phyloP scores from a whole-genome alignment of 352 stramenopile species.

The Phytophthora citricola region DNA sequence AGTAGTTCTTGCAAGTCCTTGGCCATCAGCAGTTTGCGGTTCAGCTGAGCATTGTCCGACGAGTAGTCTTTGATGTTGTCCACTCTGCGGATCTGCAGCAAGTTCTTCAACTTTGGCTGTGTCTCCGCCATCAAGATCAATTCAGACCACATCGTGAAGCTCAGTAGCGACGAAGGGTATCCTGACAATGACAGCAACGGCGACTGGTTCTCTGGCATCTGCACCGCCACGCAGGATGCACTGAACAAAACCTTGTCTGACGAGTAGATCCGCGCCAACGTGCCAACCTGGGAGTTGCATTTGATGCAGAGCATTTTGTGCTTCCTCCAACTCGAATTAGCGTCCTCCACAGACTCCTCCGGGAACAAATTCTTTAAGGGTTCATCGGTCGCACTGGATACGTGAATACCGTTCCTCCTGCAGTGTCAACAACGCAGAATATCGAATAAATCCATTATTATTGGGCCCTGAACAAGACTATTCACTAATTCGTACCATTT shows the following conservation, averaged over 20 bases:
- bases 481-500: constrained; percentile 53
- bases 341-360: constrained; percentile 44
- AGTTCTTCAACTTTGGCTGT: constrained; percentile 69
- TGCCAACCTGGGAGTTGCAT: constrained; percentile 69
- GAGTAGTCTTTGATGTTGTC: constrained; percentile 67
- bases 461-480: not conserved
- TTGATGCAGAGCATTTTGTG: constrained; percentile 74
- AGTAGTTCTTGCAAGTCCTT: constrained; percentile 68
- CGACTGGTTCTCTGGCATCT: constrained; percentile 76
- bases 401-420: constrained; percentile 75
- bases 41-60: constrained; percentile 59
- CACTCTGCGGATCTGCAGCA: constrained; percentile 69
- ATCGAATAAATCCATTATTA: not conserved
- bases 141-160: constrained; percentile 82
- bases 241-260: constrained; percentile 81
- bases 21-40: constrained; percentile 68
- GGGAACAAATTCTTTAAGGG: constrained; percentile 63
- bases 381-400: constrained; percentile 72
- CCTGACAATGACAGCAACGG: constrained; percentile 76
- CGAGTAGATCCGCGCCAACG: constrained; percentile 63
- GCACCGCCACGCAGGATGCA: constrained; percentile 65
- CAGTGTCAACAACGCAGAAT: not conserved
- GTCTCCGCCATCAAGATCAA: constrained; percentile 80
- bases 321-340: constrained; percentile 58
- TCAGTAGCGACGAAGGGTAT: constrained; percentile 76